Conservation (phyloP, 352 stramenopile genomes). For the Phytophthora quininea region DNA sequence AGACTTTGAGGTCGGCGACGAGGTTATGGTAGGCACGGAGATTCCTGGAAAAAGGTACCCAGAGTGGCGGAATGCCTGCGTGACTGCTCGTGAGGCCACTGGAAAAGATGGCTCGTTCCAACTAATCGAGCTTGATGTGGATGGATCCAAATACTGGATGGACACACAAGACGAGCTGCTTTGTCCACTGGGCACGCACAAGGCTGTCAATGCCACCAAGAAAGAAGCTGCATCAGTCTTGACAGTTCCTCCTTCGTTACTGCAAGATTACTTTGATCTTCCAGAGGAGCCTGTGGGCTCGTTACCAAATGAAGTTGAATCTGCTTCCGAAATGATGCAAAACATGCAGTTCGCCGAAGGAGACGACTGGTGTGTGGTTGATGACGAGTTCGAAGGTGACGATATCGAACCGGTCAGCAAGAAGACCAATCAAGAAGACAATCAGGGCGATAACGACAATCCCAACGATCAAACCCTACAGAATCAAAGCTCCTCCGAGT, state of each 20-base stretch:
- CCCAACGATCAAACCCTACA: neutral
- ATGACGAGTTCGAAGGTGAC: conserved; percentile 3
- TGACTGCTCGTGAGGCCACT: conserved; percentile 33
- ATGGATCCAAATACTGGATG: conserved; percentile 58
- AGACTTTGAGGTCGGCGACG: conserved; percentile 58
- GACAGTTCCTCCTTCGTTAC: conserved; percentile 8
- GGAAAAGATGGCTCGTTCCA: conserved; percentile 33
- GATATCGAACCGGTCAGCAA: neutral
- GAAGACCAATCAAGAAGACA: neutral
- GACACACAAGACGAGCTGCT: conserved; percentile 74
- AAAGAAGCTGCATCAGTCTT: conserved; percentile 9
- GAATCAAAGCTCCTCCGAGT: neutral
- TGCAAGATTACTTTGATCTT: conserved; percentile 26
- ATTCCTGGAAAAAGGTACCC: conserved; percentile 49
- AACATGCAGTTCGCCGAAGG: conserved; percentile 23
- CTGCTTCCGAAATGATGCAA: conserved; percentile 6
- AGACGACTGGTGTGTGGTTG: conserved; percentile 38
- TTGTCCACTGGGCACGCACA: conserved; percentile 64
- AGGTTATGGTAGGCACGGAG: conserved; percentile 54
- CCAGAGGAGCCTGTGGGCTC: conserved; percentile 8
- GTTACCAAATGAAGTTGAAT: conserved; percentile 8
- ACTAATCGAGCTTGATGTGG: conserved; percentile 48
- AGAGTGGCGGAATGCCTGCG: conserved; percentile 61
- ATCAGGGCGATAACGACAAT: neutral
- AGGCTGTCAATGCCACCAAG: conserved; percentile 42